Evolutionary conservation across 768 basidiomycete genomes (phyloP), one percentile per base, ranked within the genome.

Genomic region (Lactarius tabidus): DNA sequence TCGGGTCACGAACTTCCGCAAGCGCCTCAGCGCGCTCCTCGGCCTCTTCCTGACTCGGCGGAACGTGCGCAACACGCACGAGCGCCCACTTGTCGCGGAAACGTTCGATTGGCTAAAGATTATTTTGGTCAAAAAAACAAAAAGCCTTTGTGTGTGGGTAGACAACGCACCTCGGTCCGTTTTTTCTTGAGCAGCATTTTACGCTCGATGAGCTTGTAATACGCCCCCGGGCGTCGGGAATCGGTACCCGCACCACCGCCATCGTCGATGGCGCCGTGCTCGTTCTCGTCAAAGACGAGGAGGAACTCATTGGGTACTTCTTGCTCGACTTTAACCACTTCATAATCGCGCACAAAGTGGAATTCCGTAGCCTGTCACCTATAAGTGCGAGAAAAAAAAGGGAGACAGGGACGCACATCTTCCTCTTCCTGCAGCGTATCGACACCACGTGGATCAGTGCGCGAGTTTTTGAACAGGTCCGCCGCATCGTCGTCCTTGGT

Each of bases 161-260:
- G n/a, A 23, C 52, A 20, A 79, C 84, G 74, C 67, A 92, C 91
- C 73, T 90, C 90, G 20, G 83, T 84, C 9, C 92, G 85, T 74
- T 87, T 91, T 79, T 92, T 93, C 76, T 93, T 93, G 48, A 94
- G 79, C 28, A 84, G 80, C 87, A 93, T 93, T 77, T 93, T 93
- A 54, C 91, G 85, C 76, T 92, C 90, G 60, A 94, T 91, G 72
- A 87, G 88, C 76, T 92, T 94, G 77, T 93, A 93, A 72, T 90
- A 93, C 0, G 88, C 92, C n/a, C 89, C 91, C 41, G 29, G 72
- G 68, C 2, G 59, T 72, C 70, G 81, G 79, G 17, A 64, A 15
- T 69, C 71, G 15, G n/a, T n/a, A 33, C 33, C 33, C 33, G 71
- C 70, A 26, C 72, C 26, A 20, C 28, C 69, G 35, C 77, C 71